A percentile compares a stretch with the other conserved stretches of the same genome.
These are phyloP conservation scores for Lachancea meyersii DNA, from an alignment of 805 yeast species.

Conservation along the genomic window DNA sequence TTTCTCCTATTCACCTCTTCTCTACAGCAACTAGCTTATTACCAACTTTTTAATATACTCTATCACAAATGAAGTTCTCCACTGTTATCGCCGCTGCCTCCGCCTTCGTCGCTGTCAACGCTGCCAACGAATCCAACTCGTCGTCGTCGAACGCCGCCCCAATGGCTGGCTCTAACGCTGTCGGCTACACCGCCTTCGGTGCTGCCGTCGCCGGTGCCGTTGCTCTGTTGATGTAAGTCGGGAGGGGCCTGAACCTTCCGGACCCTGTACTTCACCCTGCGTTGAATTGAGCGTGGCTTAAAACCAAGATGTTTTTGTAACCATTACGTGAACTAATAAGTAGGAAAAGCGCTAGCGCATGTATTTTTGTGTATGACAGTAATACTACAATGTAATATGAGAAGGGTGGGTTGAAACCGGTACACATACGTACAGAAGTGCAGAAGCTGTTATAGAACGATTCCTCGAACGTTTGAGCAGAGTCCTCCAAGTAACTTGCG, in stretches of 20 bases:
- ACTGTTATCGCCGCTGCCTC: conserved; percentile 19
- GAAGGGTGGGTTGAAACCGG: not conserved
- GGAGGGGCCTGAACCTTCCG: not conserved
- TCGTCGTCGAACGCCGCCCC: conserved; percentile 18
- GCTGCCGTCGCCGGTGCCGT: conserved; percentile 30
- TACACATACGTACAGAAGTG: no score
- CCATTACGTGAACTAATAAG: not conserved
- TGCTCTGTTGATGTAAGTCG: conserved; percentile 21
- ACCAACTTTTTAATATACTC: not conserved
- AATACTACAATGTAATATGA: conserved; percentile 1
- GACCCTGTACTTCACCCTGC: no score
- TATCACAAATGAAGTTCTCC: conserved; percentile 22
- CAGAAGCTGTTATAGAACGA: no score
- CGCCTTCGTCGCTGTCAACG: conserved; percentile 17
- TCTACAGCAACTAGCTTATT: not conserved
- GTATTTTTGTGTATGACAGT: conserved; percentile 1
- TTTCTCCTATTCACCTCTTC: not conserved
- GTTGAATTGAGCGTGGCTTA: no score
- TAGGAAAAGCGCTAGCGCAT: not conserved
- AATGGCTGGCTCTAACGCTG: conserved; percentile 16
- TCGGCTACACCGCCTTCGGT: conserved; percentile 19
- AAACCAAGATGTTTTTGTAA: not conserved
- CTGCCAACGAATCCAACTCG: conserved; percentile 16
- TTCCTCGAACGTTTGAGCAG: no score
- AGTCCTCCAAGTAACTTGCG: no score